phyloP scores from a whole-genome alignment of 371 early-diverging fungal species.

The Chytridium lagenaria region DNA sequence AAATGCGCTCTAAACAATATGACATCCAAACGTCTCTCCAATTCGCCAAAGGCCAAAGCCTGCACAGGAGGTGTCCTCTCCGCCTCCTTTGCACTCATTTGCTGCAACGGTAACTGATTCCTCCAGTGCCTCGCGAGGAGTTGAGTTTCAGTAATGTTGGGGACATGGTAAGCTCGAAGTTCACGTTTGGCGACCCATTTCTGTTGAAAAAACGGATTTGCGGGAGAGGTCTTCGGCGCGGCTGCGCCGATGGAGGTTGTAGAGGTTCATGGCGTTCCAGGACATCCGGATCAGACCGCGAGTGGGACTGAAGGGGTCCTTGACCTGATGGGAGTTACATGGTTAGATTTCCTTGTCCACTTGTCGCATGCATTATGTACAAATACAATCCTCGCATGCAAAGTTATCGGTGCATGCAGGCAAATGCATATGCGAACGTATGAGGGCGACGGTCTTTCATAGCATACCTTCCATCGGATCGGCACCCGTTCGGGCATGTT shows the following conservation, averaged over 20 bases:
- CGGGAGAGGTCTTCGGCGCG: constrained; percentile 63
- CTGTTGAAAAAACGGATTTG: constrained; percentile 89
- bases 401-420: constrained; percentile 2
- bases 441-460: no score
- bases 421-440: not conserved
- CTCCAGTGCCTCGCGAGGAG: constrained; percentile 54
- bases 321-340: constrained; percentile 30
- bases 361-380: no score
- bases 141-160: constrained; percentile 83
- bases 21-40: constrained; percentile 92
- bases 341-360: no score
- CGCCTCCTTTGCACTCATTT: constrained; percentile 42
- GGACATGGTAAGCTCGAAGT: constrained; percentile 92
- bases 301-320: constrained; percentile 41
- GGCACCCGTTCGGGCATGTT: constrained; percentile 1
- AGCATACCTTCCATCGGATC: constrained; percentile 13
- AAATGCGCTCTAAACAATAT: constrained; percentile 92
- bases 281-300: constrained; percentile 81
- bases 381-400: not conserved
- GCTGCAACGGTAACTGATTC: constrained; percentile 42
- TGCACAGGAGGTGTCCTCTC: constrained; percentile 71
- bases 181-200: constrained; percentile 93
- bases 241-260: constrained; percentile 76
- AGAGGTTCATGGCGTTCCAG: constrained; percentile 91
- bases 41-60: constrained; percentile 82